Conservation (phyloP, 495 filamentous ascomycete genomes). For the Penicillium antarcticum region DNA sequence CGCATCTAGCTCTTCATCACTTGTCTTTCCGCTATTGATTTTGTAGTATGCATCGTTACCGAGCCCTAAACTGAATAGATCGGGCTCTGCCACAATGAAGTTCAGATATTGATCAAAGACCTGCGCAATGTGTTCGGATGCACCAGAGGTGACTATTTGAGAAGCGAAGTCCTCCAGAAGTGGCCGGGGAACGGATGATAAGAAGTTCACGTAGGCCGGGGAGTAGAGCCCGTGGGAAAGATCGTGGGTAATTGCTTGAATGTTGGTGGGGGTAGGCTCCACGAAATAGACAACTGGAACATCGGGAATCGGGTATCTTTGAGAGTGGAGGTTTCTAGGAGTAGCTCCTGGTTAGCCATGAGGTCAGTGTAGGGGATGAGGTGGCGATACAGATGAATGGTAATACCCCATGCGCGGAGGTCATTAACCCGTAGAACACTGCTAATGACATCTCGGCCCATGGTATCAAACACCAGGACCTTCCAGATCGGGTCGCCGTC, state of each 20-base stretch:
- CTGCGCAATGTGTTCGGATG: conserved; percentile 83
- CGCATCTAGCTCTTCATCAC: conserved; percentile 82
- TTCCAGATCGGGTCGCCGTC: conserved; percentile 85
- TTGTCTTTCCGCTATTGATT: conserved; percentile 87
- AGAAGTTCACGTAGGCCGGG: conserved; percentile 94
- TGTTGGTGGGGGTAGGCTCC: conserved; percentile 79
- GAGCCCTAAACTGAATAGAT: conserved; percentile 90
- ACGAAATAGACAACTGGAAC: conserved; percentile 95
- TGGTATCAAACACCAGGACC: conserved; percentile 64
- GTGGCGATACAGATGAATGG: conserved; percentile 78
- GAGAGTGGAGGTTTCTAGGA: conserved; percentile 71
- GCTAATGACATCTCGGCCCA: conserved; percentile 79
- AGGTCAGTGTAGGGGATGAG: not conserved
- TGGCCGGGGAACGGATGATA: conserved; percentile 88
- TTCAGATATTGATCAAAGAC: conserved; percentile 98
- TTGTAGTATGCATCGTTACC: conserved; percentile 89
- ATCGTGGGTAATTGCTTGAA: conserved; percentile 81
- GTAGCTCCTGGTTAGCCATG: conserved; percentile 10
- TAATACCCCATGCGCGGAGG: conserved; percentile 87
- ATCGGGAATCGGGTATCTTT: conserved; percentile 89
- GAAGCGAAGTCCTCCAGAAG: conserved; percentile 94
- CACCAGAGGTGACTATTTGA: conserved; percentile 77
- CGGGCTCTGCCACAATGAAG: conserved; percentile 93
- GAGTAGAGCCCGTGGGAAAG: conserved; percentile 85
- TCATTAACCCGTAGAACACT: conserved; percentile 93